Conservation (phyloP, 805 yeast species). For the Wickerhamiella musiphila region DNA sequence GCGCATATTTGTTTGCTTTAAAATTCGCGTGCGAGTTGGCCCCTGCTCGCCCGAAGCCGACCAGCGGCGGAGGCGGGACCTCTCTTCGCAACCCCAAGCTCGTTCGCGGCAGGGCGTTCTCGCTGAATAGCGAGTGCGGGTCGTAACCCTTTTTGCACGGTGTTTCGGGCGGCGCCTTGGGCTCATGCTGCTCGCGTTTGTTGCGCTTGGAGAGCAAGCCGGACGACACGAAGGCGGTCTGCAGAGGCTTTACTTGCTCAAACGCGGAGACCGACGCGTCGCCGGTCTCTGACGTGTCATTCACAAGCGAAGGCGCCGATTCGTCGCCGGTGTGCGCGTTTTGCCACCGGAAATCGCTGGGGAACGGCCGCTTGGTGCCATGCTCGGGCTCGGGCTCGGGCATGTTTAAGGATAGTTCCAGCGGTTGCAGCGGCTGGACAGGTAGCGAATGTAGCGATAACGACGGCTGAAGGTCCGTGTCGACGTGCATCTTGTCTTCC, state of each 20-base stretch:
- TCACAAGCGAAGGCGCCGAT: slow-evolving; percentile 3
- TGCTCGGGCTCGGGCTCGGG: no score
- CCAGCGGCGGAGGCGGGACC: background rate
- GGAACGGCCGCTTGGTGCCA: no score
- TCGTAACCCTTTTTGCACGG: slow-evolving; percentile 30
- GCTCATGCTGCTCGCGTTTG: slow-evolving; percentile 18
- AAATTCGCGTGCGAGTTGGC: background rate
- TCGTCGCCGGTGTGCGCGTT: no score
- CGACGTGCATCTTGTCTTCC: no score
- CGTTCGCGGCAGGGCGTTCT: background rate
- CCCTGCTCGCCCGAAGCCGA: no score
- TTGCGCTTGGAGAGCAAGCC: slow-evolving; percentile 54
- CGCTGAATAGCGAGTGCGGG: background rate
- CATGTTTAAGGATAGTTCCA: no score
- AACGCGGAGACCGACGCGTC: slow-evolving; percentile 36
- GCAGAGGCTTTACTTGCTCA: slow-evolving; percentile 64
- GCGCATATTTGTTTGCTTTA: background rate
- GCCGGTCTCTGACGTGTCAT: slow-evolving; percentile 8
- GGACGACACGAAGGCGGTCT: slow-evolving; percentile 62
- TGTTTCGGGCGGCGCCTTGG: slow-evolving; percentile 39
- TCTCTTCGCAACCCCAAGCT: background rate
- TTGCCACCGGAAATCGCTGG: no score
- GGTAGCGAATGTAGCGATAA: no score
- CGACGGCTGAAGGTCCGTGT: no score
- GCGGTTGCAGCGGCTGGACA: no score